Conservation (phyloP, 306 rosid species). For the Quercus variabilis region DNA sequence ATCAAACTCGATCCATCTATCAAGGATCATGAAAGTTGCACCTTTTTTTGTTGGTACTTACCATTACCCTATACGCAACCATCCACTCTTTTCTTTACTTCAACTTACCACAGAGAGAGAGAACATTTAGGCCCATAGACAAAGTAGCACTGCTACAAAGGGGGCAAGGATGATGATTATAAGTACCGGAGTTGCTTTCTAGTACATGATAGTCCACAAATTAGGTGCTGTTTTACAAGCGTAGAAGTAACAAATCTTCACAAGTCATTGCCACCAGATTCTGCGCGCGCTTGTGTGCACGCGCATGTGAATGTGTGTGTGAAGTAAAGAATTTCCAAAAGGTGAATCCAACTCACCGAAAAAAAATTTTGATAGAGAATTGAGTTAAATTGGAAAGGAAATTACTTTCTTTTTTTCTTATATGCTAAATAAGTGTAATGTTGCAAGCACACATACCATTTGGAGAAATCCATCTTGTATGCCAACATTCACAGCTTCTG, state of each 20-base stretch:
- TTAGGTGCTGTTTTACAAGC: constrained; percentile 4
- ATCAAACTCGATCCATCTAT: constrained; percentile 6
- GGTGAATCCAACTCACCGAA: background rate
- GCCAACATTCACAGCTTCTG: constrained; percentile 30
- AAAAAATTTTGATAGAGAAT: background rate
- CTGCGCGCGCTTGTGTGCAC: too few relatives aligned
- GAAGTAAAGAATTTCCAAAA: background rate
- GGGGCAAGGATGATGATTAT: too few relatives aligned
- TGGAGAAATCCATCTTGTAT: constrained; percentile 40
- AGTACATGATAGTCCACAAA: background rate
- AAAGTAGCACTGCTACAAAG: too few relatives aligned
- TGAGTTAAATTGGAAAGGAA: background rate
- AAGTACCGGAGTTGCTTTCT: background rate
- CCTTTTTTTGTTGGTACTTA: background rate
- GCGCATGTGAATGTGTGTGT: background rate
- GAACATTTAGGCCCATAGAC: too few relatives aligned
- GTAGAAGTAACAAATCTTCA: constrained; percentile 4
- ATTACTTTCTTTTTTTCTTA: background rate
- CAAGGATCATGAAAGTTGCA: background rate
- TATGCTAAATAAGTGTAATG: background rate
- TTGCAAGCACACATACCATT: constrained; percentile 34
- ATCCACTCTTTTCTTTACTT: background rate
- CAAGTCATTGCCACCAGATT: background rate
- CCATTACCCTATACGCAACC: constrained; percentile 3
- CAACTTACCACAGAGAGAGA: too few relatives aligned